Evolutionary conservation across 495 filamentous ascomycete genomes (phyloP), one percentile per base, ranked within the genome.

Genomic region (Chaetomium fimeti): DNA sequence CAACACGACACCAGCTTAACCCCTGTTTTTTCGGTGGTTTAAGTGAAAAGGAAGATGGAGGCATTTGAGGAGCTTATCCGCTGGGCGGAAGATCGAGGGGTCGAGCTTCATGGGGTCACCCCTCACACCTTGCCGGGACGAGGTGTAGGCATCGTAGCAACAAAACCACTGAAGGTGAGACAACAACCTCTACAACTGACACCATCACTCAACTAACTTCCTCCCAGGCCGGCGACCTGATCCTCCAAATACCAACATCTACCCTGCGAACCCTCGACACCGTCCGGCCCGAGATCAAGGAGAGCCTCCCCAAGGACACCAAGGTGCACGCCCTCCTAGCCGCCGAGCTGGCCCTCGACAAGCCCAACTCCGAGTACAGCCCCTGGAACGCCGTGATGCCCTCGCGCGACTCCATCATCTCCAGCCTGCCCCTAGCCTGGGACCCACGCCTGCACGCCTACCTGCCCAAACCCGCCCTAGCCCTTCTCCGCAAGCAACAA

Each of bases 321-420:
- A 82, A 83, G 2, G 81, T 89, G 28, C 89, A 93, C 65, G 87
- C 86, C 5, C 77, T 90, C 18, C 78, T 91, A 9, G 88, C 91
- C n/a, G 83, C 87, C 2, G 88, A 84, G 62, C 76, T 96, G 8
- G 83, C 86, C 25, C 79, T 87, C 4, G 78, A 85, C 66, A 57
- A 47, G 6, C 62, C 69, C 24, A 63, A 69, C 13, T 56, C 65
- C 38, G 69, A 70, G 24, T 74, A 71, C 45, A 74, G 77, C 0
- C 70, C 76, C 13, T 96, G 92, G 92, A 77, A 79, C 69, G 85
- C 83, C 29, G 84, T 90, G 8, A 87, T 89, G 79, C 92, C 92
- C 0, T 79, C 76, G 0, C 69, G 74, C 0, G 68, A 79, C 7
- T 85, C 88, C 62, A 84, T 95, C 63, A 66, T 79, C 68, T 75